These are phyloP conservation scores for Ceratobasidium sp. DNA, from an alignment of 1,284 basidiomycete species.

Conservation along the genomic window DNA sequence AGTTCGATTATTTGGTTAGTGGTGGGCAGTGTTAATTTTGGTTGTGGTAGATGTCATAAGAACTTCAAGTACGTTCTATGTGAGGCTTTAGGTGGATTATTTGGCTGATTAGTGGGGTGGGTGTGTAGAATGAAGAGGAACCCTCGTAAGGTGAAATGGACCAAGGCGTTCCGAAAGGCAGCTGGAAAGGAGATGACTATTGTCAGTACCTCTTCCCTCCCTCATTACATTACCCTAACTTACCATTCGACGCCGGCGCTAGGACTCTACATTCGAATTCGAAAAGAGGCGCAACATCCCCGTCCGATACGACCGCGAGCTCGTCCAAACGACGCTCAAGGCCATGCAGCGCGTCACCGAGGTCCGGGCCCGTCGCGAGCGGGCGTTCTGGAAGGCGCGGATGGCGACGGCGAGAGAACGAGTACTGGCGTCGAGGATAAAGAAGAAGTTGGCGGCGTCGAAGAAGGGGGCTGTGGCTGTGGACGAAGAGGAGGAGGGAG, in stretches of 20 bases:
- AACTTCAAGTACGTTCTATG: constrained; percentile 93
- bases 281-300: constrained; percentile 99
- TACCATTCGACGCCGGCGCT: not conserved
- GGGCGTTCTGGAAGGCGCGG: constrained; percentile 96
- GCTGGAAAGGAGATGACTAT: constrained; percentile 99
- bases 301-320: constrained; percentile 96
- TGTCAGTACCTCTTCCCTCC: constrained; percentile 66
- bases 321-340: constrained; percentile 94
- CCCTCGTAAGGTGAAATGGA: constrained; percentile 99
- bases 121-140: constrained; percentile 95
- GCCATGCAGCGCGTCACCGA: constrained; percentile 97
- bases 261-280: constrained; percentile 99
- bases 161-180: constrained; percentile 99
- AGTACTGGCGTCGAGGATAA: constrained; percentile 70
- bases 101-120: constrained; percentile 46
- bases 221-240: constrained; percentile 16
- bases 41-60: constrained; percentile 85
- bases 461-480: constrained; percentile 73
- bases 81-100: constrained; percentile 1
- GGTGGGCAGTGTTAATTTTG: constrained; percentile 19
- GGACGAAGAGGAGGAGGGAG: constrained; percentile 58
- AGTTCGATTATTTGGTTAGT: constrained; percentile 54
- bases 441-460: constrained; percentile 64
- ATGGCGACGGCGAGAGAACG: constrained; percentile 86
- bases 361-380: constrained; percentile 92